phyloP scores from a whole-genome alignment of 2,329 filamentous ascomycete genomes.

The Monosporascus sp. region DNA sequence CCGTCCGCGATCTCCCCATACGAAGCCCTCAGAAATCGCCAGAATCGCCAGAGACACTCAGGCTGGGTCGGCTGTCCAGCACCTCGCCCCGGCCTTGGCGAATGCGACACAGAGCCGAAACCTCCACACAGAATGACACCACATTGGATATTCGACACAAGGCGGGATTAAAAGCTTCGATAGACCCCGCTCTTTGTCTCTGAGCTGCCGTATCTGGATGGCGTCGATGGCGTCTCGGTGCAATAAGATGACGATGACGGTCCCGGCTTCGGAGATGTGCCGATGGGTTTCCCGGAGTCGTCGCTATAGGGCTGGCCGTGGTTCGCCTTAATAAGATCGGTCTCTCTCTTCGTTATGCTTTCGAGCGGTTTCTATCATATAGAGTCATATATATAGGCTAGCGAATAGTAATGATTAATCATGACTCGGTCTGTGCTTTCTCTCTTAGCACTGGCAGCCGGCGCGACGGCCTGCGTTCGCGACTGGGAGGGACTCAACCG shows the following conservation, averaged over 20 bases:
- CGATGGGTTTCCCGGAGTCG: too few relatives aligned
- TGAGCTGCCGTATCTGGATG: background rate
- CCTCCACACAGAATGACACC: background rate
- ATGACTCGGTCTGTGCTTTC: background rate
- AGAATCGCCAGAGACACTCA: too few relatives aligned
- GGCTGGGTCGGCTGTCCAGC: too few relatives aligned
- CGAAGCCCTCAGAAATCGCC: too few relatives aligned
- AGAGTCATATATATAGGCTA: too few relatives aligned
- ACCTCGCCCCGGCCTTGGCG: too few relatives aligned
- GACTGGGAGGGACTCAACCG: conserved; percentile 2
- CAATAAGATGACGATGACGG: background rate
- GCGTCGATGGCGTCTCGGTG: background rate
- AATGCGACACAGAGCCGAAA: background rate
- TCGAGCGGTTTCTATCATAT: too few relatives aligned
- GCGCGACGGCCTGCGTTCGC: conserved; percentile 2
- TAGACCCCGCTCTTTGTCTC: background rate
- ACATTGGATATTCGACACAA: background rate
- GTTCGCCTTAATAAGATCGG: too few relatives aligned
- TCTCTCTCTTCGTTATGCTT: too few relatives aligned
- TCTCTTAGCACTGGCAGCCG: background rate
- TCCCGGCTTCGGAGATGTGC: too few relatives aligned
- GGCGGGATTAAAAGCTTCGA: background rate
- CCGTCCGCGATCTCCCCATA: too few relatives aligned
- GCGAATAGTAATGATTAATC: background rate
- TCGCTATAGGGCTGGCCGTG: too few relatives aligned